Evolutionary conservation across 352 stramenopile species (phyloP).

Genomic region (Phytophthora kernoviae): DNA sequence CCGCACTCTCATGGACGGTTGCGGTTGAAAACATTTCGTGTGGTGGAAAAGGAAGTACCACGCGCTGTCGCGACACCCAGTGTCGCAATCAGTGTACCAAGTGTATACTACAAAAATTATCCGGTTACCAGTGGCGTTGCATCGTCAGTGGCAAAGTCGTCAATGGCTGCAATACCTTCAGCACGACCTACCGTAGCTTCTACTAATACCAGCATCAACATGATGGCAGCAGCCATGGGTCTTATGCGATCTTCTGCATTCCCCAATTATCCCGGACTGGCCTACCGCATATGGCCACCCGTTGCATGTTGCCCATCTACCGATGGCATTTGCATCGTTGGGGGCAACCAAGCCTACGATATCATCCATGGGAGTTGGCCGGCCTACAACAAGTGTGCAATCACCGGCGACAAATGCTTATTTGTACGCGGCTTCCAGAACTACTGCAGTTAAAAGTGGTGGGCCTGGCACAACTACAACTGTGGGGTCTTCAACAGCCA

Average conservation of each 20-base stretch:
- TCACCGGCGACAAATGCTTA: conserved; percentile 3
- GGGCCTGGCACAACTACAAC: background rate
- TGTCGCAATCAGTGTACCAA: conserved; percentile 7
- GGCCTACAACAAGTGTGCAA: conserved; percentile 15
- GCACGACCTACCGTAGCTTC: conserved; percentile 11
- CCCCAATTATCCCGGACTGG: conserved; percentile 5
- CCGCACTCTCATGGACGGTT: conserved; percentile 60
- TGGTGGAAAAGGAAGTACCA: conserved; percentile 33
- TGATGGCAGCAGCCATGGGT: conserved; percentile 26
- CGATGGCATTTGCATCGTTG: conserved; percentile 34
- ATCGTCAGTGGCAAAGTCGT: background rate
- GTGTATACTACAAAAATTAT: conserved; percentile 29
- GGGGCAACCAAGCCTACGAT: conserved; percentile 22
- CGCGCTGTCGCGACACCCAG: background rate
- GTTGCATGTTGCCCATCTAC: conserved; percentile 25
- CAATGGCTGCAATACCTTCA: background rate
- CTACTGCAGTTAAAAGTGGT: conserved; percentile 7
- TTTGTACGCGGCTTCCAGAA: conserved; percentile 13
- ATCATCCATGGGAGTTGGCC: conserved; percentile 21
- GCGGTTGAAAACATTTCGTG: conserved; percentile 45
- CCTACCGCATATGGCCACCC: conserved; percentile 4
- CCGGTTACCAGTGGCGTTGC: background rate
- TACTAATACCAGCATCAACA: conserved; percentile 6
- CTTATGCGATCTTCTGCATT: conserved; percentile 35
- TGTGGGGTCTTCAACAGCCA: background rate